phyloP scores from a whole-genome alignment of 208 protist genomes.

The Leishmania martiniquensis region DNA sequence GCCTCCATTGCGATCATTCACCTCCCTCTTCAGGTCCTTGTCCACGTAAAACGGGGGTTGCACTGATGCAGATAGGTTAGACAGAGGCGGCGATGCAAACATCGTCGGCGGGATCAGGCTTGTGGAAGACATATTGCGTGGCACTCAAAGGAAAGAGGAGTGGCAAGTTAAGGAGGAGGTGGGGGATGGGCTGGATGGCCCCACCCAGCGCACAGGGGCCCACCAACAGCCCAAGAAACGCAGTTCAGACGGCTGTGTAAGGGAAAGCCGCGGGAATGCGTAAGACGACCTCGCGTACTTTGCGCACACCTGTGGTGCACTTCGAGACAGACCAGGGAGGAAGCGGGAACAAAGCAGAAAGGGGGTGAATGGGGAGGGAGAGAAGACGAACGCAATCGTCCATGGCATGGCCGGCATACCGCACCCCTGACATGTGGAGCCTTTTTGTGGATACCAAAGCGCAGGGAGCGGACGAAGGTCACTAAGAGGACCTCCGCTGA shows the following conservation, averaged over 20 bases:
- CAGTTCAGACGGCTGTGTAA: too few relatives aligned
- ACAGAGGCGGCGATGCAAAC: neutral
- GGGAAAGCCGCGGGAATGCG: neutral
- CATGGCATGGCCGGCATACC: neutral
- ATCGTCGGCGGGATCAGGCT: neutral
- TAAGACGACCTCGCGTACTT: neutral
- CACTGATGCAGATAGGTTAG: neutral
- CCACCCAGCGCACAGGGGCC: neutral
- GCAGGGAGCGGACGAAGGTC: too few relatives aligned
- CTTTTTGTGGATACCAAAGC: neutral
- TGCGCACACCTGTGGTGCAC: neutral
- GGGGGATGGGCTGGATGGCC: neutral
- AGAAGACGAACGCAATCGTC: neutral
- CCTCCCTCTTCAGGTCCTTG: neutral
- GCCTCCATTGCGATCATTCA: neutral
- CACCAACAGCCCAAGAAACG: neutral
- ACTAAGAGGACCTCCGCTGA: too few relatives aligned
- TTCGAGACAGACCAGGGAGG: neutral
- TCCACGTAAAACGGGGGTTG: neutral
- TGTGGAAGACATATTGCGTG: neutral
- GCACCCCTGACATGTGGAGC: neutral
- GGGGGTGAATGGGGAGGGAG: neutral
- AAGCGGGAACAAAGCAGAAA: neutral
- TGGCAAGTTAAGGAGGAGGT: neutral
- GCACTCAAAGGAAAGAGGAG: neutral